These are phyloP conservation scores for Dactylonectria macrodidyma DNA, from an alignment of 2,329 filamentous ascomycete species.

Conservation along the genomic window DNA sequence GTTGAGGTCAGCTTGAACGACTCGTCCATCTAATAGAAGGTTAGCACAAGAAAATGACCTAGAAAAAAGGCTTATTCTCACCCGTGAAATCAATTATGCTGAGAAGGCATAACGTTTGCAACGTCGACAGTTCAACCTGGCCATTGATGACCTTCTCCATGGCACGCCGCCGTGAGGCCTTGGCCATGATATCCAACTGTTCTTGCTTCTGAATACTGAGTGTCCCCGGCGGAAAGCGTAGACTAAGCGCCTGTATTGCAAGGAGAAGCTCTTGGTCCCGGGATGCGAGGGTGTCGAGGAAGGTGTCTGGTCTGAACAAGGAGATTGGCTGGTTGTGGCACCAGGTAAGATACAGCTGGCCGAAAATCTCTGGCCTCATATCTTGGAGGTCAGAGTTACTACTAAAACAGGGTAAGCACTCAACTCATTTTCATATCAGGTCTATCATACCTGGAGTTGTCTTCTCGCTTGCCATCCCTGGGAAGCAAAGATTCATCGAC, in stretches of 20 bases:
- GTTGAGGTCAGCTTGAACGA: slow-evolving; percentile 41
- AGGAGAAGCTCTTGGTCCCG: slow-evolving; percentile 55
- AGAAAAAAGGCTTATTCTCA: slow-evolving; percentile 35
- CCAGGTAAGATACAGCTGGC: slow-evolving; percentile 60
- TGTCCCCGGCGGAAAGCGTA: slow-evolving; percentile 55
- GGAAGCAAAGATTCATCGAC: background rate
- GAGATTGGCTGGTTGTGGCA: slow-evolving; percentile 66
- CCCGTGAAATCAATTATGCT: slow-evolving; percentile 56
- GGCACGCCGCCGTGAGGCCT: slow-evolving; percentile 43
- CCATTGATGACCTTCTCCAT: slow-evolving; percentile 53
- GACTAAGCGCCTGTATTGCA: slow-evolving; percentile 57
- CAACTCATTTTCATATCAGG: background rate
- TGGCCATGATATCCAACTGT: slow-evolving; percentile 24
- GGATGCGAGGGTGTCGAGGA: slow-evolving; percentile 56
- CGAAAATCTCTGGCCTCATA: slow-evolving; percentile 30
- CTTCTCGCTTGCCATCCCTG: background rate
- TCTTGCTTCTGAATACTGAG: slow-evolving; percentile 34
- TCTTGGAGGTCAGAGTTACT: slow-evolving; percentile 2
- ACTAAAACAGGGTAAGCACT: background rate
- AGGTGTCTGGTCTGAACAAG: slow-evolving; percentile 59
- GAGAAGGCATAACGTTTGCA: slow-evolving; percentile 56
- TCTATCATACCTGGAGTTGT: background rate
- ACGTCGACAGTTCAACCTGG: slow-evolving; percentile 54
- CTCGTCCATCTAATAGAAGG: slow-evolving; percentile 36
- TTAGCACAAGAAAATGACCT: background rate